Conservation (phyloP, 139 green algal genomes). For the Closterium sp. region DNA sequence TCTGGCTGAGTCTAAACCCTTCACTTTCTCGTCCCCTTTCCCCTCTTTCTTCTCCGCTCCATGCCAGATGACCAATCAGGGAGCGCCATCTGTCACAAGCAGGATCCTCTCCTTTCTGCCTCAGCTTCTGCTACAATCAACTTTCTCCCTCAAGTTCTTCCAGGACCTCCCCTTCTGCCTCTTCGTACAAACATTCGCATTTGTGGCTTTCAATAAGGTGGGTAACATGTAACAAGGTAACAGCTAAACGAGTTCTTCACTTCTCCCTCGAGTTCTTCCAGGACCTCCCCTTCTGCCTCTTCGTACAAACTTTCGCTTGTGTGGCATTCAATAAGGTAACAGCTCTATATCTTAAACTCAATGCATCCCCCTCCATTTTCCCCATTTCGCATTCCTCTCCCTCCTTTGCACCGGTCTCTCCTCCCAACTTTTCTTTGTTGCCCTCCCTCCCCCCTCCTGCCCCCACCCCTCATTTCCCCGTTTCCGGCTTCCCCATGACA, state of each 20-base stretch:
- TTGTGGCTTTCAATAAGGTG: conserved; percentile 93
- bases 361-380: neutral
- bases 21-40: no score
- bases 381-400: neutral
- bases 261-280: conserved; percentile 16
- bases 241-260: conserved; percentile 8
- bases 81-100: neutral
- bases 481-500: neutral
- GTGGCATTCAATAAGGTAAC: conserved; percentile 94
- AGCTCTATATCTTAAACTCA: no score
- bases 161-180: conserved; percentile 58
- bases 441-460: neutral
- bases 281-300: conserved; percentile 57
- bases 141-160: conserved; percentile 16
- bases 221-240: conserved; percentile 91
- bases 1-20: no score
- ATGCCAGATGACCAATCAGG: neutral
- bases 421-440: no score
- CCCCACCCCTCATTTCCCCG: neutral
- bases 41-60: neutral
- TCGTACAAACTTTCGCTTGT: conserved; percentile 78
- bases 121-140: neutral
- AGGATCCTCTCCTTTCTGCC: conserved; percentile 11
- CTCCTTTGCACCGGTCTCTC: no score
- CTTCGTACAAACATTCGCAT: conserved; percentile 74